phyloP scores from a whole-genome alignment of 1,139 yeast species.

The Keqinozyma sinolaborantium region DNA sequence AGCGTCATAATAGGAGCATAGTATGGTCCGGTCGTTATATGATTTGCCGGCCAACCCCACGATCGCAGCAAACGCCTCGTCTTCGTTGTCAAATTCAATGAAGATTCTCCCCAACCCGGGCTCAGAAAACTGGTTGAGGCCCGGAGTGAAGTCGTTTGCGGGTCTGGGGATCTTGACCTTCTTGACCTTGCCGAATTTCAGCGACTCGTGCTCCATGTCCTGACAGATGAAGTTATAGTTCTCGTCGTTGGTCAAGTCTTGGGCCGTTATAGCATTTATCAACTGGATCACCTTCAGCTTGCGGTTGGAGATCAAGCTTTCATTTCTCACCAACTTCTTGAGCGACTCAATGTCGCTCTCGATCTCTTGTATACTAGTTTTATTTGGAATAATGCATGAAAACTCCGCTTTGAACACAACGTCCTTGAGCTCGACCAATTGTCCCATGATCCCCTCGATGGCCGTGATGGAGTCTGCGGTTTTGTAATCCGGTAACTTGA shows the following conservation, averaged over 20 bases:
- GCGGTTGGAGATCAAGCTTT: slow-evolving; percentile 28
- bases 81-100: slow-evolving; percentile 56
- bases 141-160: slow-evolving; percentile 44
- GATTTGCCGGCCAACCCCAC: slow-evolving; percentile 62
- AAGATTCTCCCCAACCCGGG: slow-evolving; percentile 73
- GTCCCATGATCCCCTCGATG: slow-evolving; percentile 12
- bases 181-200: slow-evolving; percentile 49
- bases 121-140: slow-evolving; percentile 39
- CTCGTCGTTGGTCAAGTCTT: slow-evolving; percentile 54
- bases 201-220: slow-evolving; percentile 53
- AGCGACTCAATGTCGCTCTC: slow-evolving; percentile 30
- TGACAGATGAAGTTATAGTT: slow-evolving; percentile 47
- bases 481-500: slow-evolving; percentile 16
- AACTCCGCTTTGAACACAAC: slow-evolving; percentile 24
- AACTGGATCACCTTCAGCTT: slow-evolving; percentile 60
- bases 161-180: slow-evolving; percentile 69
- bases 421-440: slow-evolving; percentile 9
- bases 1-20: slow-evolving; percentile 63
- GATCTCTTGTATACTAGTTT: slow-evolving; percentile 35
- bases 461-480: slow-evolving; percentile 12
- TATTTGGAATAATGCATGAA: slow-evolving; percentile 28
- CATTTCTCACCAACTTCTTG: slow-evolving; percentile 30
- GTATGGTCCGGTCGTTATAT: slow-evolving; percentile 67
- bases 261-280: slow-evolving; percentile 61
- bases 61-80: slow-evolving; percentile 56